Base-by-base conservation (phyloP, 2,329 filamentous ascomycete species). In the Amphichorda felina region DNA sequence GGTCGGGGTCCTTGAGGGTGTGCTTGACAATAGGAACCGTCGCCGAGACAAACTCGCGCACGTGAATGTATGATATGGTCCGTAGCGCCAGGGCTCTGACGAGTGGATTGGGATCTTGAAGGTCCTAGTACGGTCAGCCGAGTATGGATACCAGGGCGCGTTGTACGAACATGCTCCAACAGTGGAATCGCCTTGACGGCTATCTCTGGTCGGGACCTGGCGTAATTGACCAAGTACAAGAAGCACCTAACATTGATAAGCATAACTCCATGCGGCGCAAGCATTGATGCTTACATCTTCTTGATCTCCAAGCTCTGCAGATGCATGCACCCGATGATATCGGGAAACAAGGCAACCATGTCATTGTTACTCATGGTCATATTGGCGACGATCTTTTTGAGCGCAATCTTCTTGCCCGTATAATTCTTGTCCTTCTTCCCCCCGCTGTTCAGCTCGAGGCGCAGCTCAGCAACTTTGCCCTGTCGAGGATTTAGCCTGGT, bases 301-400 rank as follows among this genome's bases (percentile, higher is more conserved):
- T 98, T 98, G 63, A 98, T 95, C 62, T 98, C 91, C 56, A 98
- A 65, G 50, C 83, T 94, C 35, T 80, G 82, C 42, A 98, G 84
- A 48, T 84, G 78, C 91, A 98, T 98, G 68, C 89, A 96, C 43
- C 70, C 79, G 48, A 98, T 84, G 40, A 98, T 82, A 55, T 98
- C 91, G 14, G 89, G 87, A 49, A 98, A 98, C 35, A 98, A 68
- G 27, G 86, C 87, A 37, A 96, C 82, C 91, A 98, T 98, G 60
- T 98, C 91, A 54, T 96, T 98, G 64, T 98, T 98, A 74, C 89
- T 96, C 91, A 98, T 98, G 45, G 91, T 98, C 91, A 98, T 98
- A 57, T 98, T 98, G 56, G 91, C 91, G 49, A 98, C 91, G 48
- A 98, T 96, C 72, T 95, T 95, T 73, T 98, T 98, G 43, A 98